Conservation (phyloP, 1,139 yeast species). For the Hyphopichia wangnamkhiaoensis region DNA sequence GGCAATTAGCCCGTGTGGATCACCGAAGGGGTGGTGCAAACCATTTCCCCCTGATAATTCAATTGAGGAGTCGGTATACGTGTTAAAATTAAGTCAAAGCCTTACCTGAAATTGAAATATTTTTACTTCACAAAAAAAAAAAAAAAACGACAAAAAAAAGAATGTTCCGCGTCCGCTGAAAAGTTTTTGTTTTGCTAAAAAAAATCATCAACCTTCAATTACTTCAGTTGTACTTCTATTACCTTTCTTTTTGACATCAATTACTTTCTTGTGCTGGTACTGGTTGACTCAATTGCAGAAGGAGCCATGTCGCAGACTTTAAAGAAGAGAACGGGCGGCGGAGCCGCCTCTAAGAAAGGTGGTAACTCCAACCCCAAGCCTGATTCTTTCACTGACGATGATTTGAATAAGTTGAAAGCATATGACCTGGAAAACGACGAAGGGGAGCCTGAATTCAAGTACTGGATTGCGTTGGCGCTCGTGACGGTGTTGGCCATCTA, state of each 20-base stretch:
- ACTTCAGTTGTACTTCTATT: no score
- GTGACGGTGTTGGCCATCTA: slow-evolving; percentile 68
- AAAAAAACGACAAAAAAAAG: not conserved
- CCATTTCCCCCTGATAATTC: no score
- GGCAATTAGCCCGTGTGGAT: no score
- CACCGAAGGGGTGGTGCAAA: no score
- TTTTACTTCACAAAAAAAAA: not conserved
- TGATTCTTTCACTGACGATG: slow-evolving; percentile 8
- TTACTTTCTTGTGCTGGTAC: not conserved
- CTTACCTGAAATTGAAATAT: not conserved
- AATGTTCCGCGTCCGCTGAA: not conserved
- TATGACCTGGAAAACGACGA: slow-evolving; percentile 7
- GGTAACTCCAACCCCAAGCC: no score
- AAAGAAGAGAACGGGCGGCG: slow-evolving; percentile 27
- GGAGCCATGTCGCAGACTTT: slow-evolving; percentile 25
- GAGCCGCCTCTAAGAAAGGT: no score
- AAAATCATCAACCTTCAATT: not conserved
- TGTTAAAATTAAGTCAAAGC: no score
- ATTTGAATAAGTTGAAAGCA: slow-evolving; percentile 9
- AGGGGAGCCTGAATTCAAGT: slow-evolving; percentile 33
- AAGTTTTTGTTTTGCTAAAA: not conserved
- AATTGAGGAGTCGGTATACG: no score
- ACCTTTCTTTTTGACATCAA: not conserved
- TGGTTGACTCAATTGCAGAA: no score
- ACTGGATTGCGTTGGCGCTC: slow-evolving; percentile 42